Base-by-base conservation (phyloP, 495 filamentous ascomycete genomes). In the Sordaria brevicollis region DNA sequence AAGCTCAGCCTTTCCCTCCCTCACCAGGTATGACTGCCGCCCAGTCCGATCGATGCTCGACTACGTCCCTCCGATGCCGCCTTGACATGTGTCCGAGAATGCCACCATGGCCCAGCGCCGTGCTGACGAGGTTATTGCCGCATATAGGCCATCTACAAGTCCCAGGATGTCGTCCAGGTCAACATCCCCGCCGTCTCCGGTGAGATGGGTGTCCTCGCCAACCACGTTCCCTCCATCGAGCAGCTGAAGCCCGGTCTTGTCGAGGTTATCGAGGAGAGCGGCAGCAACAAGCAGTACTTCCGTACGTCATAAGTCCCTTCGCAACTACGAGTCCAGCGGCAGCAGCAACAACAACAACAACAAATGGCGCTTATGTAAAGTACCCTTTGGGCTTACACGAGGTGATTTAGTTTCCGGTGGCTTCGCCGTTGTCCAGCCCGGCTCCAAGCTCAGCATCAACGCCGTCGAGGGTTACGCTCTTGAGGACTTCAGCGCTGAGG, bases 211-310 rank as follows among this genome's bases (percentile, higher is more conserved):
- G 88, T 99, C 73, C 91, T 99, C 75, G 95, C 95, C 81, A 93
- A 94, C 86, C 95, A 99, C 89, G 96, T 99, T 74, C 94, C 95
- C 62, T 94, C 95, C 66, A 97, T 99, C 76, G 95, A 99, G 87
- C 95, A 99, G 86, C 87, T 99, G 80, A 96, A 94, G 87, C 93
- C 95, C 66, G 95, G 95, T 75, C 83, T 98, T 71, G 87, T 99
- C 73, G 95, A 98, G 84, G 85, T 99, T 74, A 89, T 98, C 75
- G 95, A 98, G 86, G 95, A 99, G 88, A 87, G 85, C 76, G 91
- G 92, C 78, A 77, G 76, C 78, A 96, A 81, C 92, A 97, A 98
- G 89, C 92, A 95, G 81, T 98, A 93, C 85, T 99, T 98, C 92
- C 86, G 95, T 97, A 91, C 75, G 94, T 84, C 65, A 65, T 65